Evolutionary conservation across 2,329 filamentous ascomycete species (phyloP), one percentile per base, ranked within the genome.

Genomic region (Onygenales sp.): DNA sequence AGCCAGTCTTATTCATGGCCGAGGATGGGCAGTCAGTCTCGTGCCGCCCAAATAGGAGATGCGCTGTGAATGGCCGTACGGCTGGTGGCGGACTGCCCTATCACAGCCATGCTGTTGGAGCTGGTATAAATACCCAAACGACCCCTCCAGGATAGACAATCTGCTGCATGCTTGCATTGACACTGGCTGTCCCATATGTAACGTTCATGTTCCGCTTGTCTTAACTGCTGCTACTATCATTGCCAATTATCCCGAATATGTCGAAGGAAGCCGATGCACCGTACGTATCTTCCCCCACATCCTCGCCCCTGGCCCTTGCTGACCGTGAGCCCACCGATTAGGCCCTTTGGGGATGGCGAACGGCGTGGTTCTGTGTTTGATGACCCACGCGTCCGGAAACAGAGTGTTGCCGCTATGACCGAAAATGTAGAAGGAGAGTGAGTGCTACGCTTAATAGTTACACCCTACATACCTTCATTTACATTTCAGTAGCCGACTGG

Each of bases 351-450:
- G 4, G 42, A n/a, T 5, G 17, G 35, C 14, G 54, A 55, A 51
- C 53, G 51, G 39, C 57, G 54, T n/a, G 43, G 13, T 38, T 57
- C 59, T 8, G 41, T 55, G 46, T 59, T 57, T 42, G 53, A 41
- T 36, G 47, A 59, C 52, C 46, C 46, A n/a, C 35, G 7, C 14
- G 14, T 9, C 38, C 58, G 56, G 47, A 53, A 54, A 43, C 33
- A 57, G 52, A 66, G 63, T 49, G 54, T 67, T 21, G 60, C 58
- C 9, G 58, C 60, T 41, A 54, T 66, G 56, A 65, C 63, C n/a
- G 57, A 62, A 7, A 69, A 69, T 54, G 51, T 58, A n/a, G 64
- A 60, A 49, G 66, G 65, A 62, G 65, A 68, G 66, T 69, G 52
- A 56, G 65, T 61, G 43, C 14, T 17, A 17, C 32, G 17, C 8